These are phyloP conservation scores for Zostera marina DNA, from an alignment of 116 monocot species.

Conservation along the genomic window DNA sequence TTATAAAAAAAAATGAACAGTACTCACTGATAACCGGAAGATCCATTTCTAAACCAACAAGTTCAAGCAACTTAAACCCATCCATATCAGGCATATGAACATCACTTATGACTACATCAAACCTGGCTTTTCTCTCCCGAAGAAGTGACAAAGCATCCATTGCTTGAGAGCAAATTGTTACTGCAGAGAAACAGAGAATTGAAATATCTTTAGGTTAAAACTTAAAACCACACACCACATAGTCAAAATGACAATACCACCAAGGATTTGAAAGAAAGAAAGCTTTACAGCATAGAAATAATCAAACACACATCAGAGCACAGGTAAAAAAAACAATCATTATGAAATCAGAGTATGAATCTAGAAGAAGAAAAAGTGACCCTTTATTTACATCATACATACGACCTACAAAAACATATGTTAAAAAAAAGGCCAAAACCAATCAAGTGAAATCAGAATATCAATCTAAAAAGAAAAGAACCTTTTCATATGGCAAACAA, in stretches of 20 bases:
- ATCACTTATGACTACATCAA: conserved; percentile 56
- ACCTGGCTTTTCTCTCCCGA: conserved; percentile 35
- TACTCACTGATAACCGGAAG: conserved; percentile 65
- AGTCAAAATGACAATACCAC: neutral
- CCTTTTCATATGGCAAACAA: too few relatives aligned
- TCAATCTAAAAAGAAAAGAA: too few relatives aligned
- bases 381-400: too few relatives aligned
- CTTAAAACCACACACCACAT: neutral
- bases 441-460: too few relatives aligned
- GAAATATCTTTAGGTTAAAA: neutral
- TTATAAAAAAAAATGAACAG: neutral
- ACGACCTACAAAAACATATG: too few relatives aligned
- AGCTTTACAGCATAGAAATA: too few relatives aligned
- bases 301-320: too few relatives aligned
- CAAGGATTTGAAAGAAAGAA: neutral
- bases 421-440: too few relatives aligned
- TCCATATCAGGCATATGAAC: conserved; percentile 78
- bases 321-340: too few relatives aligned
- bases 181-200: conserved; percentile 6
- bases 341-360: too few relatives aligned
- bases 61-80: conserved; percentile 53
- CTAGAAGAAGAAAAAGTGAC: too few relatives aligned
- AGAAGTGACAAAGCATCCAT: conserved; percentile 20
- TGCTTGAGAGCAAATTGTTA: conserved; percentile 7
- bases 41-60: conserved; percentile 51